A percentile compares a stretch with the other conserved stretches of the same genome.
Conservation (phyloP, 1,139 yeast species). For the Nadsonia starkeyi-henricii region DNA sequence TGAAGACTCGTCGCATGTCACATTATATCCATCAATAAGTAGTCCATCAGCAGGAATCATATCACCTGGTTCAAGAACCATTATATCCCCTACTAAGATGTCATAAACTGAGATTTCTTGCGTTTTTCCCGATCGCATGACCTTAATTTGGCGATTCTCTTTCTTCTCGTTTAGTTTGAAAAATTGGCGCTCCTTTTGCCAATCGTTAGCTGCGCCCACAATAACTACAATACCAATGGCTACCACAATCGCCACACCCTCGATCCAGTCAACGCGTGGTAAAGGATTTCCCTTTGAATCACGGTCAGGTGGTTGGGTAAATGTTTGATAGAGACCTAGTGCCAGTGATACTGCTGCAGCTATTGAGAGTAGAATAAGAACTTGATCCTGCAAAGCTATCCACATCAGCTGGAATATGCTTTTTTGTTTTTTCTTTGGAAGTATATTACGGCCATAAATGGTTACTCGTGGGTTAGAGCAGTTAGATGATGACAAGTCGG, state of each 20-base stretch:
- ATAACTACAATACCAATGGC: conserved; percentile 83
- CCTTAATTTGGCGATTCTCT: conserved; percentile 71
- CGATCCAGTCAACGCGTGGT: conserved; percentile 93
- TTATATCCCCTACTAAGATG: conserved; percentile 72
- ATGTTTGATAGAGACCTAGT: conserved; percentile 80
- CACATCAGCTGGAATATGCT: conserved; percentile 53
- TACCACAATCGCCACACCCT: conserved; percentile 91
- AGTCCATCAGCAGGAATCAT: conserved; percentile 82
- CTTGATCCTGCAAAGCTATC: conserved; percentile 86
- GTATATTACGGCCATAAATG: conserved; percentile 49
- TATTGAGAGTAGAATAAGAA: conserved; percentile 62
- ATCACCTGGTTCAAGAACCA: conserved; percentile 84
- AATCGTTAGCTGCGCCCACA: conserved; percentile 91
- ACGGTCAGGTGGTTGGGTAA: conserved; percentile 65
- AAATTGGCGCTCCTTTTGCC: conserved; percentile 90
- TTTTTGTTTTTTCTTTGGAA: conserved; percentile 60
- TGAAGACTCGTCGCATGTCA: conserved; percentile 86
- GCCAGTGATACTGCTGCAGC: conserved; percentile 87
- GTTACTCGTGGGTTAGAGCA: conserved; percentile 22
- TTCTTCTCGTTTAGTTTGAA: conserved; percentile 63
- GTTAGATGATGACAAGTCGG: conserved; percentile 9
- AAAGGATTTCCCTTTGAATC: conserved; percentile 63
- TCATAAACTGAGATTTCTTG: conserved; percentile 59
- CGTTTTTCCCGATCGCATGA: conserved; percentile 60
- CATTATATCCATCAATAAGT: conserved; percentile 50